Conservation (phyloP, 371 early-diverging fungal species). For the Dentiscutata heterogama region DNA sequence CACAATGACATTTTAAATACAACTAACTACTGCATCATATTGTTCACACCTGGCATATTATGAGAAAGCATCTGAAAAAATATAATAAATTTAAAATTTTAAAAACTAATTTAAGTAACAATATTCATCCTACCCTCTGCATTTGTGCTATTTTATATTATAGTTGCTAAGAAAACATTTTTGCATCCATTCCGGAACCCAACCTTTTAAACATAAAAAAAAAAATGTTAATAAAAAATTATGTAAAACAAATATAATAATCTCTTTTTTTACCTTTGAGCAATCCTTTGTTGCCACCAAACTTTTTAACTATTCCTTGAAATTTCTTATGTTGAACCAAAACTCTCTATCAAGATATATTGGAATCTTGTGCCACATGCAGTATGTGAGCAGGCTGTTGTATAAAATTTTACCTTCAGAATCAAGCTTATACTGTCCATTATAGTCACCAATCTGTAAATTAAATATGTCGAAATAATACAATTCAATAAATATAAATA, state of each 20-base stretch:
- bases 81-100: neutral
- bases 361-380: slow-evolving; percentile 95
- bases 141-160: slow-evolving; percentile 41
- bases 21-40: slow-evolving; percentile 40
- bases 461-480: slow-evolving; percentile 8
- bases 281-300: slow-evolving; percentile 95
- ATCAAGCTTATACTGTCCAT: slow-evolving; percentile 99
- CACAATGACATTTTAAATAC: neutral
- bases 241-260: neutral
- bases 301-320: slow-evolving; percentile 94
- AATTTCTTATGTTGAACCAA: slow-evolving; percentile 88
- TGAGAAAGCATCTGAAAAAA: slow-evolving; percentile 36
- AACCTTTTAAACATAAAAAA: neutral
- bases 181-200: slow-evolving; percentile 39
- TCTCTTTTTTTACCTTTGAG: slow-evolving; percentile 59
- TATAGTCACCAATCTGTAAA: slow-evolving; percentile 85
- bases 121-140: slow-evolving; percentile 28
- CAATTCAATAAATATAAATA: neutral
- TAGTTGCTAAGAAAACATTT: slow-evolving; percentile 30
- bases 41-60: slow-evolving; percentile 38
- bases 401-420: slow-evolving; percentile 89
- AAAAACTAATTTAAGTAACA: neutral
- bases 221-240: neutral
- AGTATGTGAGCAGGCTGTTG: slow-evolving; percentile 81
- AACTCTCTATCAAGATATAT: slow-evolving; percentile 86